Conservation (phyloP, 495 filamentous ascomycete genomes). For the Tirmania nivea region DNA sequence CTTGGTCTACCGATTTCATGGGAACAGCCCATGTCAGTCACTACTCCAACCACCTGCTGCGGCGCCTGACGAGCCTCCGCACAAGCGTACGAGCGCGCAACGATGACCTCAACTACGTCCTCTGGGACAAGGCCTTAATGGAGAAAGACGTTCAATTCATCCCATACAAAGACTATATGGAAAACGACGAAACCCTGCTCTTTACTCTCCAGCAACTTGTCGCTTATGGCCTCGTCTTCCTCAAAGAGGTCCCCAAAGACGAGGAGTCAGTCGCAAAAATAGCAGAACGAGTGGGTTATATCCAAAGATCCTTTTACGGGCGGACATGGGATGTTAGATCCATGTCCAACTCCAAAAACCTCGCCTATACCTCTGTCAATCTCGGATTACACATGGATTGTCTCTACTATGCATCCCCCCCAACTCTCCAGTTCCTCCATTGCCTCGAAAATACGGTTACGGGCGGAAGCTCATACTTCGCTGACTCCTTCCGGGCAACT, state of each 20-base stretch:
- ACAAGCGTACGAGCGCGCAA: slow-evolving; percentile 6
- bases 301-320: slow-evolving; percentile 76
- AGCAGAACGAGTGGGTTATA: slow-evolving; percentile 43
- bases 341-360: slow-evolving; percentile 59
- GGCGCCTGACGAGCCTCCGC: slow-evolving; percentile 4
- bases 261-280: slow-evolving; percentile 40
- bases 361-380: slow-evolving; percentile 64
- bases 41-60: slow-evolving; percentile 22
- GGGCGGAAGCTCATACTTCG: slow-evolving; percentile 67
- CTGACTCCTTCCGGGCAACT: slow-evolving; percentile 44
- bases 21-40: slow-evolving; percentile 27
- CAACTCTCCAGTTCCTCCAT: slow-evolving; percentile 66
- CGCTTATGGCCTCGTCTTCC: slow-evolving; percentile 45
- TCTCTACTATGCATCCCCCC: slow-evolving; percentile 61
- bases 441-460: slow-evolving; percentile 52
- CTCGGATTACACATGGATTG: slow-evolving; percentile 85
- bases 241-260: slow-evolving; percentile 46
- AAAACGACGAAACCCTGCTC: slow-evolving; percentile 29
- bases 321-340: slow-evolving; percentile 68
- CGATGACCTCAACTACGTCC: slow-evolving; percentile 11
- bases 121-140: slow-evolving; percentile 24
- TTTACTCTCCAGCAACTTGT: slow-evolving; percentile 32
- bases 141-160: slow-evolving; percentile 25
- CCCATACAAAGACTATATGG: slow-evolving; percentile 49
- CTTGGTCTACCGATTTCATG: slow-evolving; percentile 29